Evolutionary conservation across 2,329 filamentous ascomycete species (phyloP).

Genomic region (Cytospora paraplurivora): DNA sequence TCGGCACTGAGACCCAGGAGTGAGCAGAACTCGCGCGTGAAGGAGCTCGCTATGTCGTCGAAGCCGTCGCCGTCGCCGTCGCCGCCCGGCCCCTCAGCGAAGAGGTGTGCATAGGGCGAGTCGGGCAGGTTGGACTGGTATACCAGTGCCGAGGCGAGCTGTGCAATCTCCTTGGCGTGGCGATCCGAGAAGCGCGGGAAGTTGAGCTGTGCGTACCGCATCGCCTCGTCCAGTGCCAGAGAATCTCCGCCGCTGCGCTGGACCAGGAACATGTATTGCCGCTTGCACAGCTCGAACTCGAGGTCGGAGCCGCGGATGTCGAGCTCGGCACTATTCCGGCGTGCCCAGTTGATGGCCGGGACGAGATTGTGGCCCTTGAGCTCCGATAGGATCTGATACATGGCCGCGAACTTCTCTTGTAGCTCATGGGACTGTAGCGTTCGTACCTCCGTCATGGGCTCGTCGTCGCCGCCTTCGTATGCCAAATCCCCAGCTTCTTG

Average conservation of each 20-base stretch:
- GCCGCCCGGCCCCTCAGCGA: constrained; percentile 56
- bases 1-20: constrained; percentile 86
- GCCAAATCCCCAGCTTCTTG: constrained; percentile 4
- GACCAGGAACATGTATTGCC: constrained; percentile 90
- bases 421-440: constrained; percentile 66
- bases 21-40: constrained; percentile 93
- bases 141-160: constrained; percentile 78
- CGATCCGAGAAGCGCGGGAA: constrained; percentile 75
- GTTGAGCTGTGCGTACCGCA: constrained; percentile 73
- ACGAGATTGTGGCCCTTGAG: constrained; percentile 73
- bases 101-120: constrained; percentile 80
- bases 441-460: constrained; percentile 46
- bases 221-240: constrained; percentile 64
- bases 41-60: constrained; percentile 81
- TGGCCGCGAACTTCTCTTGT: constrained; percentile 79
- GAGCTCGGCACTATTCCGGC: constrained; percentile 67
- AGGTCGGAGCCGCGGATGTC: constrained; percentile 86
- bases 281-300: constrained; percentile 88
- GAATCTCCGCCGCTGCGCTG: constrained; percentile 61
- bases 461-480: constrained; percentile 30
- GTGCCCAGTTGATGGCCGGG: constrained; percentile 87
- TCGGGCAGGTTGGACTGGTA: constrained; percentile 72
- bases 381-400: constrained; percentile 86
- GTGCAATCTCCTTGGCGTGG: constrained; percentile 77
- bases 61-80: constrained; percentile 60